These are phyloP conservation scores for Penicillium verhagenii DNA, from an alignment of 495 filamentous ascomycete genomes.

Conservation along the genomic window DNA sequence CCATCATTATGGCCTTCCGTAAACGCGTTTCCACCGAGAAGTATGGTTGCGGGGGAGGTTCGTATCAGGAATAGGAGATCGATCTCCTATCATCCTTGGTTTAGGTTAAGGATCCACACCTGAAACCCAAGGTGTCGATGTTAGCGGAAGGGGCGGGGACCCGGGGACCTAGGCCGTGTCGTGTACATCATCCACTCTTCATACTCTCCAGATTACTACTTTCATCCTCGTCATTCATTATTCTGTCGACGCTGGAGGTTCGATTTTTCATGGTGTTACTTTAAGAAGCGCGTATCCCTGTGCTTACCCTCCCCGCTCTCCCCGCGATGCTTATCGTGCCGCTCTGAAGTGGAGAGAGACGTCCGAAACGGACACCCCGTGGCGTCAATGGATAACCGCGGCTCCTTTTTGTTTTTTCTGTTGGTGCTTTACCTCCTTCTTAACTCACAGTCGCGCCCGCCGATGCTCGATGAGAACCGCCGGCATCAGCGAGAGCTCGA, in stretches of 20 bases:
- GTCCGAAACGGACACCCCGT: constrained; percentile 31
- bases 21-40: constrained; percentile 3
- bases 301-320: constrained; percentile 5
- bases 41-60: background rate
- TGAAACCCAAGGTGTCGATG: constrained; percentile 1
- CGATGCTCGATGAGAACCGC: constrained; percentile 46
- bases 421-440: constrained; percentile 50
- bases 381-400: constrained; percentile 51
- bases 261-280: background rate
- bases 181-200: constrained; percentile 42
- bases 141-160: constrained; percentile 21
- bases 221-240: constrained; percentile 32
- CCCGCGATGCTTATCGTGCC: constrained; percentile 25
- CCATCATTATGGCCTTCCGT: constrained; percentile 40
- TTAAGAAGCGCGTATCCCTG: background rate
- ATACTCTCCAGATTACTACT: constrained; percentile 1
- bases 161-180: constrained; percentile 21
- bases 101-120: constrained; percentile 1
- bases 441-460: constrained; percentile 45
- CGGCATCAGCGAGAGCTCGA: constrained; percentile 44
- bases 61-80: constrained; percentile 6
- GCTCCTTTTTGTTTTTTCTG: constrained; percentile 49
- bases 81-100: constrained; percentile 4
- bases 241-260: constrained; percentile 3
- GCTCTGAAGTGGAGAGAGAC: constrained; percentile 23